Evolutionary conservation across 208 protist species (phyloP), one percentile per base, ranked within the genome.

Genomic region (Acanthamoeba polyphaga): DNA sequence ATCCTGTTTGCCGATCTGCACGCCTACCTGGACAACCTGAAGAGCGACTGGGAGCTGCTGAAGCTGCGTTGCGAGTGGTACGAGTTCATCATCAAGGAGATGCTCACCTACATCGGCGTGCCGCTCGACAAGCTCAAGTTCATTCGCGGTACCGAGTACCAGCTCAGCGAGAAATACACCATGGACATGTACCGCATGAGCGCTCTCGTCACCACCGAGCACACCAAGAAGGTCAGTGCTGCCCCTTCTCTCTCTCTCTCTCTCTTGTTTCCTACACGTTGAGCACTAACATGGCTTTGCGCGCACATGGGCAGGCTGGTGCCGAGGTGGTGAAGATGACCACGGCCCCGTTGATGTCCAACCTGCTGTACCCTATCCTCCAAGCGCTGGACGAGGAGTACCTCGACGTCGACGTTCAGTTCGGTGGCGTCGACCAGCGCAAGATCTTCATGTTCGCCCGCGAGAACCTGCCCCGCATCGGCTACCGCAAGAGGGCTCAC

Each of bases 371-470:
- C 95, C 96, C 96, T 3, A 70, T 60, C 32, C 88, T 97, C 32
- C 96, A 97, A 72, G 96, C 96, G 22, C 93, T 97, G 24, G 96
- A 97, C 72, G 96, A 97, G 92, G 74, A 97, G 89, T 97, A 97
- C 96, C 94, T 97, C 68, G 51, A 88, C 27, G 96, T 97, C 9
- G 96, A 97, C 68, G 85, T 91, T 5, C 96, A 97, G 58, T 97
- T 97, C 94, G 96, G 96, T 60, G 96, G 96, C 62, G 96, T 97
- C n/a, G 96, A 97, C 93, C 96, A 97, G 93, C 95, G 96, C 53
- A 97, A 97, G 96, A 97, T 97, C 85, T 97, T 97, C 89, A 96
- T 95, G 51, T 97, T 96, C 64, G 96, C 96, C 12, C 38, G 95
- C 29, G 93, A 96, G 66, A 95, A 97, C 88, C 58, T 97, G 55